Evolutionary conservation across 2,329 filamentous ascomycete species (phyloP), one percentile per base, ranked within the genome.

Genomic region (Xylaria sp.): DNA sequence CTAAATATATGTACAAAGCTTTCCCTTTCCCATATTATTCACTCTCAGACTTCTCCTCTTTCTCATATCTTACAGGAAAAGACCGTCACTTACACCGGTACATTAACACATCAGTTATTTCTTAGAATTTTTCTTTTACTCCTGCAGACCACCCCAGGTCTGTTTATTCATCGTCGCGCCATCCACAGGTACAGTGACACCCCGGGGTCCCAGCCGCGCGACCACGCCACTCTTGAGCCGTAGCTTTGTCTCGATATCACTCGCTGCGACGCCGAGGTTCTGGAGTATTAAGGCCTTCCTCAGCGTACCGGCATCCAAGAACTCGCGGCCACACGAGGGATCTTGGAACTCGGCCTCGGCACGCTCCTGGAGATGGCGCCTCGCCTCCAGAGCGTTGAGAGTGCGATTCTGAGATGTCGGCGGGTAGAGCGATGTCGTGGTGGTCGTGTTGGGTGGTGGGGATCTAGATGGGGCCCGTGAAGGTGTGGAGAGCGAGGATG

Each of bases 371-470:
- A 87, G 72, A 13, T 73, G 74, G 23, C 80, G 80, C n/a, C 86
- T 79, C 2, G 85, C 83, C 48, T 84, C 83, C 0, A 88, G 81
- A 27, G 83, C 86, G 21, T 79, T 78, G 10, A 88, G 81, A 0
- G 85, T 88, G 12, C 78, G 71, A 65, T 87, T 87, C 58, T 75
- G 75, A 1, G 80, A 69, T 61, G 69, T 60, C 5, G 78, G 65
- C 12, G 73, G 72, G 65, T 71, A 70, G 58, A 51, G 47, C 1
- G 63, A n/a, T 6, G 67, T 63, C 13, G 58, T 60, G 25, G n/a
- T 54, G 2, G 53, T 71, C 27, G 63, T 55, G 63, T 70, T 66
- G 62, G 72, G 5, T 64, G 68, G 3, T 37, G 73, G 64, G 13
- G 71, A 35, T 27, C 3, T 40, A 12, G 68, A 25, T 1, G 72